These are phyloP conservation scores for Ophiostoma himal-ulmi DNA, from an alignment of 2,329 filamentous ascomycete genomes.

Conservation along the genomic window DNA sequence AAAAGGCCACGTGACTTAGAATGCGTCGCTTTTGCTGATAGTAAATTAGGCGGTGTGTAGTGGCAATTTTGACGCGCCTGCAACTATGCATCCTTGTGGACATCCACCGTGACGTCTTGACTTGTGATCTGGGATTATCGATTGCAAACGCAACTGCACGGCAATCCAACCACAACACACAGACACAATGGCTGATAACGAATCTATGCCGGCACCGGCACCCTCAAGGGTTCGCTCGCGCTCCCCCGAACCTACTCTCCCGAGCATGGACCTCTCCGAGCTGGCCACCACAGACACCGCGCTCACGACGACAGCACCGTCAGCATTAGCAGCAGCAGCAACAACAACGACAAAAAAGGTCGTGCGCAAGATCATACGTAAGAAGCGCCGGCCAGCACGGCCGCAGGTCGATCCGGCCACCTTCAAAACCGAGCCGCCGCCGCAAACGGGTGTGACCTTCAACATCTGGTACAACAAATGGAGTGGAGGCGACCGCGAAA, in stretches of 20 bases:
- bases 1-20: not conserved
- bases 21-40: conserved; percentile 8
- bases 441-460: conserved; percentile 90
- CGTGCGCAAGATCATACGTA: conserved; percentile 79
- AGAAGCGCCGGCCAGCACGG: conserved; percentile 82
- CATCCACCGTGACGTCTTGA: conserved; percentile 5
- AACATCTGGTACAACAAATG: conserved; percentile 99
- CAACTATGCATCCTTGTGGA: not conserved
- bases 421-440: conserved; percentile 76
- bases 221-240: not conserved
- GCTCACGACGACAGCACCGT: conserved; percentile 7
- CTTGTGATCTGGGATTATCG: not conserved
- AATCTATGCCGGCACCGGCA: conserved; percentile 15
- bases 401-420: conserved; percentile 83
- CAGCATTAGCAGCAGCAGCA: not conserved
- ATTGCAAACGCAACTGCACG: not conserved
- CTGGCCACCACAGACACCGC: conserved; percentile 11
- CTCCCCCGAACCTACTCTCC: not conserved
- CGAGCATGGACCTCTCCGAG: not conserved
- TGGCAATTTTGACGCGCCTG: conserved; percentile 17
- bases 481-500: conserved; percentile 90
- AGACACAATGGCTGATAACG: not conserved
- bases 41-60: conserved; percentile 19
- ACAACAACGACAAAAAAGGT: conserved; percentile 9
- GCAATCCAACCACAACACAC: not conserved